Base-by-base conservation (phyloP, 352 stramenopile species). In the Globisporangium ultimum region DNA sequence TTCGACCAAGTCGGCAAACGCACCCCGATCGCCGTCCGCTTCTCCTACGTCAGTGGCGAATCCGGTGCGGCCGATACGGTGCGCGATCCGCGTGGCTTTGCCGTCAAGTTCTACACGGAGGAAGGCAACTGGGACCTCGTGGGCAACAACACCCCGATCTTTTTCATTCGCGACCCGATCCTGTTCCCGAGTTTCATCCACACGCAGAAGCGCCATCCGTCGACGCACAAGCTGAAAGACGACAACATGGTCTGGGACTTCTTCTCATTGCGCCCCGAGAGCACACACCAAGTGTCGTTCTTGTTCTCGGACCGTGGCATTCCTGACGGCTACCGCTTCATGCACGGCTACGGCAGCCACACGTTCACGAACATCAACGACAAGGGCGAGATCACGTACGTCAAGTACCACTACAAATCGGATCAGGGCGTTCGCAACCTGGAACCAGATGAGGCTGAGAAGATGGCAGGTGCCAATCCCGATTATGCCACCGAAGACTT, bases 321-420 rank as follows among this genome's bases (percentile, higher is more conserved):
- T n/a, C 89, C 91, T 0, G 86, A 95, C 48, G 86, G 87, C n/a
- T 97, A 88, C 64, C 79, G 89, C 43, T 84, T 95, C 72, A 96
- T 97, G 87, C 92, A 97, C 58, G 91, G 90, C 43, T 98, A 96
- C 69, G 91, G 91, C 54, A 91, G 70, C 57, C 88, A 98, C 76
- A 97, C 91, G 49, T 97, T 98, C 70, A 87, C 86, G 58, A 92
- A 89, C 65, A 76, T 95, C 14, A 97, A 96, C 63, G 78, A 61
- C 6, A 58, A 80, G 42, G 84, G 81, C 22, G 77, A 91, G 48
- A 67, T 66, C 13, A 71, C 84, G 34, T 98, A 90, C 59, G 86
- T 97, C 64, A 98, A 98, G 76, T 98, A 97, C 63, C 92, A 98
- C 67, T 95, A 93, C 64, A 96, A 97, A 61, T 89, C 91, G n/a